Evolutionary conservation across 768 basidiomycete genomes (phyloP), one percentile per base, ranked within the genome.

Genomic region (Mycena indigotica): DNA sequence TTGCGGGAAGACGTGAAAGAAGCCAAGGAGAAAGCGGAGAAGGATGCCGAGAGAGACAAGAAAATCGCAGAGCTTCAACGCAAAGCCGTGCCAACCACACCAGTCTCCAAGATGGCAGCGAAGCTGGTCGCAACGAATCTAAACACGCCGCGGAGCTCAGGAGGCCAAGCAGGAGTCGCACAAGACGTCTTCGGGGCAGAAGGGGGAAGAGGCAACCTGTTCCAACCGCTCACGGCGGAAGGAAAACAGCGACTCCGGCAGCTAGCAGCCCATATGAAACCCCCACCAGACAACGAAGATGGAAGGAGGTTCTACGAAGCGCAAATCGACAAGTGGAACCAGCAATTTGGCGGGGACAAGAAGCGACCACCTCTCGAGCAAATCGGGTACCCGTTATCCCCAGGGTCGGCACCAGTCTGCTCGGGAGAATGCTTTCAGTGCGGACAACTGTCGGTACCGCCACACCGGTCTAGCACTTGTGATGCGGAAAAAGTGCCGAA

Each of bases 381-480:
- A 3, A 38, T 28, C 12, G 59, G 62, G 2, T 64, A 28, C 55
- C 62, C 62, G 16, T 25, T 64, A 24, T 30, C 24, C 45, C 62
- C 59, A 15, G 55, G 53, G 2, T 55, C 54, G 12, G 41, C n/a
- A 1, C 2, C 30, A 5, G 51, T 54, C 4, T 13, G 38, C 6
- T 55, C 51, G 1, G 59, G 62, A 1, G 62, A 64, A 40, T 64
- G 62, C 53, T 64, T 39, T 50, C 26, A 17, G 1, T 64, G 58
- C 45, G 62, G 58, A 4, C 52, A 57, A 13, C 12, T 56, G 21
- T 25, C 50, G 0, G 40, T 28, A 5, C 53, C 52, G 8, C 24
- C 29, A 10, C 62, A 64, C 28, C 13, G 24, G 5, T 23, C 53
- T 41, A 13, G 16, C 15, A 44, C 48, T 5, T 64, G 62, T 48